phyloP scores from a whole-genome alignment of 805 yeast genomes.

The Myxozyma vanderwaltii region DNA sequence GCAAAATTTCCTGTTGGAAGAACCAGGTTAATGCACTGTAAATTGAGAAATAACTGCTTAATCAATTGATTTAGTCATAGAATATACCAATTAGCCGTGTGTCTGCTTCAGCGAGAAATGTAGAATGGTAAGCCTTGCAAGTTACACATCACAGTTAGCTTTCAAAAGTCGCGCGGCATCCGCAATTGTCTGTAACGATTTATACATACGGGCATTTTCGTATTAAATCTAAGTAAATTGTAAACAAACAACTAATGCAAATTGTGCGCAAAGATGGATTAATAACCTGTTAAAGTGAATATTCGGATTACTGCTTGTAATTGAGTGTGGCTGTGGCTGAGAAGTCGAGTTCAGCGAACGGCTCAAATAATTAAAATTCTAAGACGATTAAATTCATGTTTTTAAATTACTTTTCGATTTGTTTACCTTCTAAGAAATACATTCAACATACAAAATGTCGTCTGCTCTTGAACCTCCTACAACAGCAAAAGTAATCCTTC shows the following conservation, averaged over 20 bases:
- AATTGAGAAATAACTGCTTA: neutral
- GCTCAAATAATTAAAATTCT: no score
- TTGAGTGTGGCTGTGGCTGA: conserved; percentile 1
- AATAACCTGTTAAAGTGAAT: no score
- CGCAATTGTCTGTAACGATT: no score
- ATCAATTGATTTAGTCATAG: no score
- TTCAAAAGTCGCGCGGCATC: no score
- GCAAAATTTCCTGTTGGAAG: conserved; percentile 67
- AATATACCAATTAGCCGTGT: conserved; percentile 37
- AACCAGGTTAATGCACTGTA: neutral
- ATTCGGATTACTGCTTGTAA: no score
- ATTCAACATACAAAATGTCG: conserved; percentile 19
- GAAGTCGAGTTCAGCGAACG: no score
- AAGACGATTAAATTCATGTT: no score
- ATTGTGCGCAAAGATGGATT: neutral
- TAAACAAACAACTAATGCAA: neutral
- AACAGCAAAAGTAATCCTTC: conserved; percentile 57
- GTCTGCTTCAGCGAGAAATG: conserved; percentile 42
- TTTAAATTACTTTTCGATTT: neutral
- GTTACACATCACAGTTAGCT: neutral
- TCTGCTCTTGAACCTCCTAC: conserved; percentile 54
- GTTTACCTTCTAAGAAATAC: neutral
- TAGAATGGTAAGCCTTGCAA: conserved; percentile 43
- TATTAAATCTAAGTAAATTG: neutral
- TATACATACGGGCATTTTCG: conserved; percentile 18